phyloP scores from a whole-genome alignment of 139 green algal genomes.

The Dunaliella primolecta region DNA sequence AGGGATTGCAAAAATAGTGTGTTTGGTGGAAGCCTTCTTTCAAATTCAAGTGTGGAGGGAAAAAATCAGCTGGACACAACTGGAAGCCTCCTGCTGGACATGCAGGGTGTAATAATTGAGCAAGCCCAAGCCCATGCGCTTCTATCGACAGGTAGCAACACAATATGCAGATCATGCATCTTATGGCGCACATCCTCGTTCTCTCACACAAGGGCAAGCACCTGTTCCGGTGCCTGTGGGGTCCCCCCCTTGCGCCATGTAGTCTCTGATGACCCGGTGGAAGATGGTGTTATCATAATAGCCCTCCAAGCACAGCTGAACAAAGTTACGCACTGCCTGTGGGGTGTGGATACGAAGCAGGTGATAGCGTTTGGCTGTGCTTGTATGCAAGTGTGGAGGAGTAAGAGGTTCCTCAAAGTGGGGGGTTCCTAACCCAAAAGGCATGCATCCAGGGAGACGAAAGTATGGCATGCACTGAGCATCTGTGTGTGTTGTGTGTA shows the following conservation, averaged over 20 bases:
- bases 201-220: no score
- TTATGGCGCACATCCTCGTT: no score
- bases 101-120: no score
- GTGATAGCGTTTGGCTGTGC: neutral
- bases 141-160: no score
- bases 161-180: conserved; percentile 18
- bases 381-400: neutral
- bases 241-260: conserved; percentile 72
- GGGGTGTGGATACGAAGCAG: neutral
- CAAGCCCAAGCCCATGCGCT: no score
- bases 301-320: conserved; percentile 92
- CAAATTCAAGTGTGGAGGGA: no score
- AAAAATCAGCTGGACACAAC: no score
- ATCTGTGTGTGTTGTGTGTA: no score
- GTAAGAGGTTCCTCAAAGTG: no score
- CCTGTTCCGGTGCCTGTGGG: conserved; percentile 69
- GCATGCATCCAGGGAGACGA: neutral
- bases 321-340: conserved; percentile 88
- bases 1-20: no score
- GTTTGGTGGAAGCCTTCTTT: no score
- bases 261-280: conserved; percentile 84
- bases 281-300: conserved; percentile 93
- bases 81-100: no score
- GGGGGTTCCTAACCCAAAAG: neutral
- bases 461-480: neutral